Conservation (phyloP, 148 eudicot species). For the Vaccinium vitisidaea region DNA sequence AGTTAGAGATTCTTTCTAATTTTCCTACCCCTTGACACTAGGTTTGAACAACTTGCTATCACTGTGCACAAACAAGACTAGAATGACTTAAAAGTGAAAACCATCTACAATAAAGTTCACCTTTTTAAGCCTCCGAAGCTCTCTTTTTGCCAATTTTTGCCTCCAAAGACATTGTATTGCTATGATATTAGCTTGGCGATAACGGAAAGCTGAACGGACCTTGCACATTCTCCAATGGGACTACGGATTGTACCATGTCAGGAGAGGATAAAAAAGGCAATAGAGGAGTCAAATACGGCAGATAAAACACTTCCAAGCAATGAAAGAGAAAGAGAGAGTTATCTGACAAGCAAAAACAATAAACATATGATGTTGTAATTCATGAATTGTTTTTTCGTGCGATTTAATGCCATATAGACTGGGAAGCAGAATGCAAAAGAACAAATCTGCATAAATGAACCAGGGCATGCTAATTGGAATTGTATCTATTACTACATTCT, state of each 20-base stretch:
- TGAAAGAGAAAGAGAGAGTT: neutral
- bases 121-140: slow-evolving; percentile 71
- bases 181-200: slow-evolving; percentile 63
- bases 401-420: neutral
- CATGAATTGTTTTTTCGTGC: neutral
- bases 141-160: slow-evolving; percentile 69
- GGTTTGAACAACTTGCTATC: neutral
- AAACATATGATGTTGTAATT: neutral
- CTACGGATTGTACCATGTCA: slow-evolving; percentile 32
- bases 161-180: slow-evolving; percentile 91
- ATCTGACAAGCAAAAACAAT: neutral
- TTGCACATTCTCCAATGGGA: slow-evolving; percentile 81
- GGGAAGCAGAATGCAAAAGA: neutral
- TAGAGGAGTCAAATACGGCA: neutral
- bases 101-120: slow-evolving; percentile 29
- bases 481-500: neutral
- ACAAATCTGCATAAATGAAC: neutral
- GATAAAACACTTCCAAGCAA: neutral
- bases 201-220: slow-evolving; percentile 56
- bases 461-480: neutral
- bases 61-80: neutral
- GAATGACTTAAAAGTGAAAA: neutral
- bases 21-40: neutral
- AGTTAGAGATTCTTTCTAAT: neutral
- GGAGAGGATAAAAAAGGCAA: neutral